These are phyloP conservation scores for Myriangium duriaei DNA, from an alignment of 2,329 filamentous ascomycete genomes.

Conservation along the genomic window DNA sequence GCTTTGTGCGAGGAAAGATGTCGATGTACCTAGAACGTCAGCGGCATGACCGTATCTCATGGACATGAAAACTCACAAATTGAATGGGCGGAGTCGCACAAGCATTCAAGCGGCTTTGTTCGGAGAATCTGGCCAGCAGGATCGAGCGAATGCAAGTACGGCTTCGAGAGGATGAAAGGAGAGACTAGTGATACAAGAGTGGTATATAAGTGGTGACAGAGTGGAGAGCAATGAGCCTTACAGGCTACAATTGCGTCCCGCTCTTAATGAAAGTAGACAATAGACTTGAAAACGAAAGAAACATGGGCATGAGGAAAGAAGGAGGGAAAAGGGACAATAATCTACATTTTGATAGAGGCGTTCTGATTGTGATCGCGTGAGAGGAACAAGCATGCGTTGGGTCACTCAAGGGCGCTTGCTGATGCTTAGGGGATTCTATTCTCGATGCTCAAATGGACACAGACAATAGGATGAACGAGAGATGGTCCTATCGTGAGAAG, in stretches of 20 bases:
- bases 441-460: too few species aligned
- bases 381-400: conserved; percentile 6
- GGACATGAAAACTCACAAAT: conserved; percentile 20
- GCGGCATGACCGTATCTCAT: conserved; percentile 14
- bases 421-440: too few species aligned
- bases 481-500: too few species aligned
- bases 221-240: conserved; percentile 4
- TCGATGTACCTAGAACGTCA: conserved; percentile 11
- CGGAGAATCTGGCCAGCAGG: conserved; percentile 7
- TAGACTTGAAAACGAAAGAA: conserved; percentile 2
- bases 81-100: conserved; percentile 23
- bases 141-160: too few species aligned
- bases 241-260: conserved; percentile 6
- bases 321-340: conserved; percentile 7
- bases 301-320: conserved; percentile 2
- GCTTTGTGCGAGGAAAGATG: conserved; percentile 10
- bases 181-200: background rate
- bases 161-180: background rate
- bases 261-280: conserved; percentile 2
- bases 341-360: conserved; percentile 3
- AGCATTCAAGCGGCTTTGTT: conserved; percentile 18
- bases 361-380: too few species aligned
- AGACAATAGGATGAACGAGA: too few species aligned
- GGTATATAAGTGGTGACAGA: background rate
- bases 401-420: too few species aligned